Evolutionary conservation across 441 rosid genomes (phyloP), one percentile per base, ranked within the genome.

Genomic region (Pelargonium cotyledonis): DNA sequence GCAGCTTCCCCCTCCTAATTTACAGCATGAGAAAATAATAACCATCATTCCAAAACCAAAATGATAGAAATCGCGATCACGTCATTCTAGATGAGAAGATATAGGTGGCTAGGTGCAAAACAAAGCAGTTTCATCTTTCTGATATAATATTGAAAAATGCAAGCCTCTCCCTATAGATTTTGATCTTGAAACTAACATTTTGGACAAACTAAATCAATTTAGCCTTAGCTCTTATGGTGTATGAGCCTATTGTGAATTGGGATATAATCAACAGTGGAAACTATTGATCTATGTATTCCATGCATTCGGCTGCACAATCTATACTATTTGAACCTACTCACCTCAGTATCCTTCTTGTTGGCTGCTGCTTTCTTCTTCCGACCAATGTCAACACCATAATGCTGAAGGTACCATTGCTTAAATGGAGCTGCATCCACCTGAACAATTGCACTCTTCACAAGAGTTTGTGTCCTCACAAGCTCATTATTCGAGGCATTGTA

Each of bases 401-500:
- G 93, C 71, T 77, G 82, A 21, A 86, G 85, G 62, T 86, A 88
- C 91, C 90, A 88, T 26, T 88, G 91, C 82, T 82, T 88, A 75
- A 88, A 88, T 0, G 89, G 88, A 12, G 94, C 88, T 0, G 85
- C 91, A 83, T 88, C 91, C 0, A 88, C 90, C 72, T 88, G 91
- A 61, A 88, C 86, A 19, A 88, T 83, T 0, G 90, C 94, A 29
- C 91, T 83, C 87, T 83, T 86, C 8, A 88, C 94, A 35, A 88
- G 84, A 0, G 94, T 88, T 69, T 88, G 87, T 0, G 91, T 88
- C 73, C 94, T 79, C 6, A 88, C 94, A 65, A 88, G 86, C 81
- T 88, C 94, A 8, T 88, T 88, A 84, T 88, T 88, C 4, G 90
- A 86, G 0, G 93, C 89, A 65, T 88, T 86, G 85, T 88, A 88